Evolutionary conservation across 768 basidiomycete species (phyloP).

Genomic region (Amanita jacksonii): DNA sequence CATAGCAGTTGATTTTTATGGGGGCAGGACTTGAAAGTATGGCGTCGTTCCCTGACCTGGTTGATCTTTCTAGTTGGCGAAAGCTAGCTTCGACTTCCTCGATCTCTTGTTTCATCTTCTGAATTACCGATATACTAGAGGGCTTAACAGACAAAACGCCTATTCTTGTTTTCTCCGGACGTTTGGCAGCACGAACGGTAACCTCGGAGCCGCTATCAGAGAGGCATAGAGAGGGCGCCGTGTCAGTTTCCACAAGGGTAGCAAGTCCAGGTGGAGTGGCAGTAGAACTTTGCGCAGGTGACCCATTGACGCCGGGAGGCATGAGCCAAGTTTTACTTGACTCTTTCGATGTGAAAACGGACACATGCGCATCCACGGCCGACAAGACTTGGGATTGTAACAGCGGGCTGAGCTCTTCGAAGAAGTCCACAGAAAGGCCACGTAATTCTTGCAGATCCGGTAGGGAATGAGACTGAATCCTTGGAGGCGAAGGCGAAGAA

Average conservation of each 20-base stretch:
- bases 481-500: neutral
- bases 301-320: no score
- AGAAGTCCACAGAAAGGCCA: neutral
- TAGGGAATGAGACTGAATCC: slow-evolving; percentile 1
- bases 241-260: neutral
- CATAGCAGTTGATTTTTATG: no score
- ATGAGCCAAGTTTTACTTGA: no score
- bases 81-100: no score
- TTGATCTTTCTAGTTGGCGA: neutral
- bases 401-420: slow-evolving; percentile 1
- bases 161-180: neutral
- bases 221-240: neutral
- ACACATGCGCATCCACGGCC: no score
- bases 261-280: no score
- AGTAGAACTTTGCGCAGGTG: no score
- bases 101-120: no score
- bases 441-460: neutral
- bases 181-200: neutral
- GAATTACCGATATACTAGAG: no score
- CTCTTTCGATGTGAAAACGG: no score
- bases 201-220: neutral
- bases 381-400: neutral
- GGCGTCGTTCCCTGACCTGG: neutral
- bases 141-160: no score
- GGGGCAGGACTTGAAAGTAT: no score